These are phyloP conservation scores for Starmera pachycereana DNA, from an alignment of 805 yeast genomes.

Conservation along the genomic window DNA sequence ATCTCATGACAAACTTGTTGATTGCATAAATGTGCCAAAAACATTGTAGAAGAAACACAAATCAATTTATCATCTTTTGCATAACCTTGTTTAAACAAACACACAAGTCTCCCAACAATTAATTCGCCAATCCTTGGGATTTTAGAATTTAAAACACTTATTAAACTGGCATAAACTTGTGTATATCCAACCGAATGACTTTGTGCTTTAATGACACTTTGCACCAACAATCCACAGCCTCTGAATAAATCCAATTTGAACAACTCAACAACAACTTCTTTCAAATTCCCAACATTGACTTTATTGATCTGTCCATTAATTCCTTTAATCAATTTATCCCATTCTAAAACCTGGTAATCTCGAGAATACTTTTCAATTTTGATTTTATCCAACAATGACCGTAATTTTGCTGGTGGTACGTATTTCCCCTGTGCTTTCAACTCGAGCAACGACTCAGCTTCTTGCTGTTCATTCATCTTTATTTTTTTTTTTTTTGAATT, in stretches of 20 bases:
- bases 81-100: constrained; percentile 48
- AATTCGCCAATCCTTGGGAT: constrained; percentile 61
- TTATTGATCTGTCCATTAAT: constrained; percentile 40
- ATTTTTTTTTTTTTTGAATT: too few relatives aligned
- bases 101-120: constrained; percentile 38
- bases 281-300: constrained; percentile 36
- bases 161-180: constrained; percentile 44
- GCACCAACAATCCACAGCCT: constrained; percentile 52
- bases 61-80: constrained; percentile 32
- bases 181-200: constrained; percentile 30
- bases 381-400: constrained; percentile 29
- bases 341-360: constrained; percentile 40
- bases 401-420: constrained; percentile 44
- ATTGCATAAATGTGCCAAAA: constrained; percentile 55
- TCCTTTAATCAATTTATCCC: constrained; percentile 42
- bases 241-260: constrained; percentile 48
- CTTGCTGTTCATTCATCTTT: constrained; percentile 18
- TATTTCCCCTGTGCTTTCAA: constrained; percentile 36
- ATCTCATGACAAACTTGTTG: constrained; percentile 50
- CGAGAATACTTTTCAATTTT: constrained; percentile 20
- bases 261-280: constrained; percentile 35
- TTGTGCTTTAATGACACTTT: constrained; percentile 46
- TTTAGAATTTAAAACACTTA: constrained; percentile 52
- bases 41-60: constrained; percentile 33
- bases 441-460: constrained; percentile 25